These are phyloP conservation scores for Daedaleopsis nitida DNA, from an alignment of 768 basidiomycete genomes.

Conservation along the genomic window DNA sequence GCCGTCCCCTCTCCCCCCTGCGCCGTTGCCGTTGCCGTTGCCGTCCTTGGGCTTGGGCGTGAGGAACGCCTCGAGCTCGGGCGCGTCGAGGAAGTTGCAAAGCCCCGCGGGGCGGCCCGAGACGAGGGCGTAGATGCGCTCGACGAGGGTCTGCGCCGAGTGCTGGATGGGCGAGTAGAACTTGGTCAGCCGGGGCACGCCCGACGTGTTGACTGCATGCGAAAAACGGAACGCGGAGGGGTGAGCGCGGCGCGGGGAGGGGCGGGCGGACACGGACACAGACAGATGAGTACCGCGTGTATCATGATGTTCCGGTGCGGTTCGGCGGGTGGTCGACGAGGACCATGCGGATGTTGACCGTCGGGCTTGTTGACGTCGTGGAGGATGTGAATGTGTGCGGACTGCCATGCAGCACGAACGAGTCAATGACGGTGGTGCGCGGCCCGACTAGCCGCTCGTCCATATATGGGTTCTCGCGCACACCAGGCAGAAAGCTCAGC, in stretches of 20 bases:
- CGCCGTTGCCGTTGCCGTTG: constrained; percentile 32
- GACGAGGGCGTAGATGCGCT: constrained; percentile 90
- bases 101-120: constrained; percentile 77
- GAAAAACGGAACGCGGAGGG: no score
- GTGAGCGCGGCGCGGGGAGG: constrained; percentile 18
- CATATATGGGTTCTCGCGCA: not conserved
- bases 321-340: not conserved
- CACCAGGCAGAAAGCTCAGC: not conserved
- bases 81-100: constrained; percentile 97
- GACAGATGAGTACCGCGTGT: constrained; percentile 85
- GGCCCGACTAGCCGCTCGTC: not conserved
- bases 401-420: not conserved
- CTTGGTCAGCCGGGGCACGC: constrained; percentile 81
- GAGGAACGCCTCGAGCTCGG: constrained; percentile 77
- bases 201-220: constrained; percentile 85
- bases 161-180: constrained; percentile 84
- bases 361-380: not conserved
- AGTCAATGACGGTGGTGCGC: not conserved
- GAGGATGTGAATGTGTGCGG: not conserved
- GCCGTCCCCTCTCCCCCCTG: constrained; percentile 27
- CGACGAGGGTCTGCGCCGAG: constrained; percentile 67
- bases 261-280: constrained; percentile 1
- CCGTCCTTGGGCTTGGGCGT: constrained; percentile 38
- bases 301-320: constrained; percentile 52
- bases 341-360: not conserved